These are phyloP conservation scores for Dactylis glomerata DNA, from an alignment of 176 grass and related monocot species.

Conservation along the genomic window DNA sequence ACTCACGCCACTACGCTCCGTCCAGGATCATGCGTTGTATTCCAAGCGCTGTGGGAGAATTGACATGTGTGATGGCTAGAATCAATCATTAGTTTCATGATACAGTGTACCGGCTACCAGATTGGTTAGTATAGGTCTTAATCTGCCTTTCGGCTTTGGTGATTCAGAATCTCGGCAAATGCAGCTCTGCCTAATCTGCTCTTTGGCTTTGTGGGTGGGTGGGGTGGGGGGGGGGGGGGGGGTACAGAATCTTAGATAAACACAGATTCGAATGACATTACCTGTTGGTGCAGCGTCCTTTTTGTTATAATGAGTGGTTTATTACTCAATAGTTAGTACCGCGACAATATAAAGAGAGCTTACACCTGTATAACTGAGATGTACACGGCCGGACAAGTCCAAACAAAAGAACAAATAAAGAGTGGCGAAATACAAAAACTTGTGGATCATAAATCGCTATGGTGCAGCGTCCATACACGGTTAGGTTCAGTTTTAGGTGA, in stretches of 20 bases:
- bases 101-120: neutral
- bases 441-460: too few species aligned
- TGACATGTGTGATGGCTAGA: neutral
- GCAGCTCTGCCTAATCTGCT: neutral
- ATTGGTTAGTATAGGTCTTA: neutral
- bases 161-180: neutral
- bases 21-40: neutral
- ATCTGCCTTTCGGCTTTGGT: neutral
- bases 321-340: too few species aligned
- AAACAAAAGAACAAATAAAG: too few species aligned
- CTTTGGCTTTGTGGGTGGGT: neutral
- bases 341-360: too few species aligned
- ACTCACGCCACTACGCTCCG: neutral
- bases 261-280: neutral
- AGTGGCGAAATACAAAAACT: too few species aligned
- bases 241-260: neutral
- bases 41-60: neutral
- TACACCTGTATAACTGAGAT: too few species aligned
- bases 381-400: too few species aligned
- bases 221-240: too few species aligned
- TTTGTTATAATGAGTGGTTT: too few species aligned
- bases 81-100: neutral
- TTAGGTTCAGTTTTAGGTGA: neutral
- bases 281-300: neutral
- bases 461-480: neutral